Evolutionary conservation across 2,329 filamentous ascomycete genomes (phyloP).

Genomic region (Didymella lethalis): DNA sequence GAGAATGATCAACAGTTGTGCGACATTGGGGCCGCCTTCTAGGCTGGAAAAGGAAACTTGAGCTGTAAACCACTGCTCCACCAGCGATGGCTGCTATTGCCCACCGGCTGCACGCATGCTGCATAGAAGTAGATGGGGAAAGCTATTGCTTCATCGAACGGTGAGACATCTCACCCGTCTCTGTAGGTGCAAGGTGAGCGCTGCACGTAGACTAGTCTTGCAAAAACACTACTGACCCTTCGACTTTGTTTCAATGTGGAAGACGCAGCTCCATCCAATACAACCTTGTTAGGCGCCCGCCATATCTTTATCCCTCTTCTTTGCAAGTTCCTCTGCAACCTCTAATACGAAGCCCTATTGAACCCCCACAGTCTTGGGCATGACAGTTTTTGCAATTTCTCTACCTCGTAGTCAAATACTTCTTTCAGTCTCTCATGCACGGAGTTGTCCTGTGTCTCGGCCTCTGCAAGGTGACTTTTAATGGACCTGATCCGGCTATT

Average conservation of each 20-base stretch:
- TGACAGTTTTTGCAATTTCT: neutral
- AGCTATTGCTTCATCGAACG: conserved; percentile 1
- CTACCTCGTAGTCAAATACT: neutral
- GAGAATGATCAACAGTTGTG: conserved; percentile 7
- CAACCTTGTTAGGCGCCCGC: neutral
- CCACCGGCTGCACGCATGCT: neutral
- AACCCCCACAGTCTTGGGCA: too few relatives aligned
- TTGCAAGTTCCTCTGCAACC: too few relatives aligned
- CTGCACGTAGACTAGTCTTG: neutral
- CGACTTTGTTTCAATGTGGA: too few relatives aligned
- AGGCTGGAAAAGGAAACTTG: conserved; percentile 7
- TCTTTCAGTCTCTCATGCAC: neutral
- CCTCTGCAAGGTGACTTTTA: neutral
- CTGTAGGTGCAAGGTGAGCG: neutral
- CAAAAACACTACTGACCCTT: too few relatives aligned
- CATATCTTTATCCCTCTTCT: neutral
- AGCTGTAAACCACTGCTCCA: neutral
- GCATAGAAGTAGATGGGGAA: neutral
- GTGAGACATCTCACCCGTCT: neutral
- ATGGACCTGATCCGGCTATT: neutral
- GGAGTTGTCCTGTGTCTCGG: neutral
- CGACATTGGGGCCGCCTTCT: conserved; percentile 5
- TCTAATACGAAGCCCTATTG: too few relatives aligned
- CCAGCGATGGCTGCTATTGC: neutral
- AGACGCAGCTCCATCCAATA: neutral